phyloP scores from a whole-genome alignment of 208 protist species.

The Leishmania martiniquensis region DNA sequence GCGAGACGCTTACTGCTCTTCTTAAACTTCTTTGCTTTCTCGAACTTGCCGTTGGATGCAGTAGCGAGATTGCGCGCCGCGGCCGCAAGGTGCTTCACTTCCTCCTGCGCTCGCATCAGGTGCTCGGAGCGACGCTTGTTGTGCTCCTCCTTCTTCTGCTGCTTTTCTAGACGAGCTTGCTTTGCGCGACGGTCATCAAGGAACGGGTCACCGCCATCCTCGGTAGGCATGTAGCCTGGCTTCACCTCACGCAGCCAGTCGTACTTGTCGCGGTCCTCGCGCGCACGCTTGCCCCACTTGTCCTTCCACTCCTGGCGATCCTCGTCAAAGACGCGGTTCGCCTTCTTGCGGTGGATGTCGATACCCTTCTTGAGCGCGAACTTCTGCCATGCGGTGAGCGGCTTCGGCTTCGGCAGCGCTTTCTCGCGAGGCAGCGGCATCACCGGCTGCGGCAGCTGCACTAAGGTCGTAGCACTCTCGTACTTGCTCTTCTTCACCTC shows the following conservation, averaged over 20 bases:
- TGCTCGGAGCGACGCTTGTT: conserved; percentile 88
- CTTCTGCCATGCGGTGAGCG: conserved; percentile 93
- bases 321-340: conserved; percentile 91
- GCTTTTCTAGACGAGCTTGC: conserved; percentile 84
- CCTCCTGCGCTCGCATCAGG: conserved; percentile 66
- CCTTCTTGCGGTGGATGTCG: conserved; percentile 89
- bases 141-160: conserved; percentile 93
- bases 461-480: conserved; percentile 60
- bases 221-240: conserved; percentile 78
- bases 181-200: conserved; percentile 87
- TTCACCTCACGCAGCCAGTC: conserved; percentile 94
- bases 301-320: conserved; percentile 91
- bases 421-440: conserved; percentile 93
- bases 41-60: conserved; percentile 94
- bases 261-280: conserved; percentile 89
- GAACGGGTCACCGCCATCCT: conserved; percentile 93
- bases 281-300: conserved; percentile 92
- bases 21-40: conserved; percentile 69
- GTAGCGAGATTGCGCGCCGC: conserved; percentile 77
- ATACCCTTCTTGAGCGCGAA: conserved; percentile 94
- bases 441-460: conserved; percentile 83
- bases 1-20: conserved; percentile 60
- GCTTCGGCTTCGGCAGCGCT: conserved; percentile 87
- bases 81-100: conserved; percentile 82
- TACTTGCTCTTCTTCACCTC: conserved; percentile 83